Evolutionary conservation across 495 filamentous ascomycete genomes (phyloP), one percentile per base, ranked within the genome.

Genomic region (Delitschia confertaspora): DNA sequence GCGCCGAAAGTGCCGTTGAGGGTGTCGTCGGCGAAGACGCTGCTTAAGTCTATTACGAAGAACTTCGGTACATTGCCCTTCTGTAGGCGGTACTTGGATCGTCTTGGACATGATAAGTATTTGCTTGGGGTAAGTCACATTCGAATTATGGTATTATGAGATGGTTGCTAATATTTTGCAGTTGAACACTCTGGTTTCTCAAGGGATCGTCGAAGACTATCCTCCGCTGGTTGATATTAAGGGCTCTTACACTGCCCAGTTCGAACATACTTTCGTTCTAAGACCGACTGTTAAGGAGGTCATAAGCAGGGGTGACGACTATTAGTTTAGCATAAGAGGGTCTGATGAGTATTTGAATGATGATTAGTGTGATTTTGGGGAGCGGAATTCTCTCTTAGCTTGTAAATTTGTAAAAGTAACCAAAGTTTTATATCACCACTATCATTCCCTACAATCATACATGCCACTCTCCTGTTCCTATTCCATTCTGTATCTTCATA

Each of bases 201-300:
- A 72, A 37, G 88, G 86, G 9, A 85, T 95, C 54, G 83, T 95
- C 17, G 84, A 93, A 62, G 77, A 82, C 29, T 95, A 95, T 58
- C 86, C 87, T 1, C 88, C 88, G 16, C 70, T 95, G 33, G 78
- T 79, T 46, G 88, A 95, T 69, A 78, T 86, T 66, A 94, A 93
- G 76, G 88, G 88, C 41, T 89, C 84, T 16, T 95, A 91, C 61
- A 93, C 88, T 14, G 88, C 88, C 49, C 88, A 95, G 65, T 94
- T 71, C 57, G 88, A 95, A 73, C 88, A 95, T 72, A 95, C 88
- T 10, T 83, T 95, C 53, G 58, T 95, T 44, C 75, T 95, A 42
- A 72, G 87, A 49, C 86, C 87, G 33, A 93, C 73, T 50, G 80
- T 85, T 19, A 95, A 95, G 72, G 88, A 95, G 69, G 78, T 95